These are phyloP conservation scores for Moricandia moricandioides DNA, from an alignment of 345 rosid species.

Conservation along the genomic window DNA sequence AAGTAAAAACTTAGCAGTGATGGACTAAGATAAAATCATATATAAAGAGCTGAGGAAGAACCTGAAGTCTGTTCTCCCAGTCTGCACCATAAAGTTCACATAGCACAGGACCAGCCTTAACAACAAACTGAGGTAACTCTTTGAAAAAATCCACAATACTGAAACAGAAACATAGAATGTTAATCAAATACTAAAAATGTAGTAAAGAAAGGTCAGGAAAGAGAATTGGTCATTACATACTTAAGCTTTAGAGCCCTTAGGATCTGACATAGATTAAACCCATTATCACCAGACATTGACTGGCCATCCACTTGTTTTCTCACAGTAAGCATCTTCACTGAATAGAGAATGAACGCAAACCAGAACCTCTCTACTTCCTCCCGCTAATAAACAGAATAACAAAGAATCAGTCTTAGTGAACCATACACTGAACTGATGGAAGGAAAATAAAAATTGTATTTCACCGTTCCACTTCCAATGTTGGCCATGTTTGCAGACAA, in stretches of 20 bases:
- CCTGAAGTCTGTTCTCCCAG: conserved; percentile 94
- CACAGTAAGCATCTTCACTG: conserved; percentile 58
- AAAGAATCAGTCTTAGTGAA: background rate
- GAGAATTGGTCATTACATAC: conserved; percentile 40
- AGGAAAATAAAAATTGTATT: background rate
- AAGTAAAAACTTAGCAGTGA: background rate
- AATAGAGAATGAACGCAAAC: conserved; percentile 74
- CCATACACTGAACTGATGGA: background rate
- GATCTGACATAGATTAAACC: conserved; percentile 67
- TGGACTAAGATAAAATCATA: background rate
- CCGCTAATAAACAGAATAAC: conserved; percentile 39
- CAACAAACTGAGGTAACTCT: conserved; percentile 85
- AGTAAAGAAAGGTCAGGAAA: background rate
- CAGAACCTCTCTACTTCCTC: conserved; percentile 90
- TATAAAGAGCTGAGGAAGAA: conserved; percentile 30
- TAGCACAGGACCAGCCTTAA: conserved; percentile 74
- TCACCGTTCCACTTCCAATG: conserved; percentile 68
- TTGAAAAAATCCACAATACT: conserved; percentile 83
- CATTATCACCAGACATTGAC: conserved; percentile 39
- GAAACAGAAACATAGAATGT: conserved; percentile 28
- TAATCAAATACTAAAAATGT: background rate
- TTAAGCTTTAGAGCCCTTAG: conserved; percentile 66
- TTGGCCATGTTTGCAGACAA: conserved; percentile 47
- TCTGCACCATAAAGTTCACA: conserved; percentile 63
- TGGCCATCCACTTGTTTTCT: conserved; percentile 38